Evolutionary conservation across 2,329 filamentous ascomycete species (phyloP).

Genomic region (Pseudogymnoascus sp.): DNA sequence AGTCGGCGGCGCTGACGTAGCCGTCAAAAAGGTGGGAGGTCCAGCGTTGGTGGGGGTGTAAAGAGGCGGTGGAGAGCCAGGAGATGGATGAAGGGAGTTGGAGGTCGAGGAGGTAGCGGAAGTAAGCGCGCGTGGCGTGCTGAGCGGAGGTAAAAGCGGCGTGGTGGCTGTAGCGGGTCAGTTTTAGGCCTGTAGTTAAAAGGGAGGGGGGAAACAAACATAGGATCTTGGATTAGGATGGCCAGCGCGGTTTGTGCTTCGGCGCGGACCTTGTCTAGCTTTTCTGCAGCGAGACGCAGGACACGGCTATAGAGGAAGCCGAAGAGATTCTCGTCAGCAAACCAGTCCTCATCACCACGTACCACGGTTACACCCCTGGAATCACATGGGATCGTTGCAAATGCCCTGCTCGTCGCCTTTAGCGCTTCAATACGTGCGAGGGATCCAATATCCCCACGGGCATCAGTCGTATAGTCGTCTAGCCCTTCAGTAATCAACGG

Average conservation of each 20-base stretch:
- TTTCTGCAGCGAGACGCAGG: conserved; percentile 73
- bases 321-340: conserved; percentile 11
- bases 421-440: conserved; percentile 76
- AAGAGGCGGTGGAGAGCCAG: not conserved
- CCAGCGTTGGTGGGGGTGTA: not conserved
- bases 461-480: conserved; percentile 85
- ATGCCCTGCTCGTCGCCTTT: conserved; percentile 48
- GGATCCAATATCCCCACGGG: conserved; percentile 83
- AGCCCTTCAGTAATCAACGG: conserved; percentile 48
- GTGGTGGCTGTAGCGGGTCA: conserved; percentile 26
- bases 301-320: conserved; percentile 22
- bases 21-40: conserved; percentile 50
- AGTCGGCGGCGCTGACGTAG: conserved; percentile 64
- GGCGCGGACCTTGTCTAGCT: conserved; percentile 76
- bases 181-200: not conserved
- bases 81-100: not conserved
- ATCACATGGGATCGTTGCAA: conserved; percentile 18
- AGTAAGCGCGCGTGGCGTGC: not conserved
- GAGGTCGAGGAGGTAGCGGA: not conserved
- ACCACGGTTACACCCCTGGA: conserved; percentile 23
- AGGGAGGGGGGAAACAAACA: not conserved
- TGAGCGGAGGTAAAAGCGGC: not conserved
- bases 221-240: conserved; percentile 4
- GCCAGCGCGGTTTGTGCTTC: conserved; percentile 52
- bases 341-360: conserved; percentile 12